Base-by-base conservation (phyloP, 75 land plant species). In the Pseudotsuga menziesii region DNA sequence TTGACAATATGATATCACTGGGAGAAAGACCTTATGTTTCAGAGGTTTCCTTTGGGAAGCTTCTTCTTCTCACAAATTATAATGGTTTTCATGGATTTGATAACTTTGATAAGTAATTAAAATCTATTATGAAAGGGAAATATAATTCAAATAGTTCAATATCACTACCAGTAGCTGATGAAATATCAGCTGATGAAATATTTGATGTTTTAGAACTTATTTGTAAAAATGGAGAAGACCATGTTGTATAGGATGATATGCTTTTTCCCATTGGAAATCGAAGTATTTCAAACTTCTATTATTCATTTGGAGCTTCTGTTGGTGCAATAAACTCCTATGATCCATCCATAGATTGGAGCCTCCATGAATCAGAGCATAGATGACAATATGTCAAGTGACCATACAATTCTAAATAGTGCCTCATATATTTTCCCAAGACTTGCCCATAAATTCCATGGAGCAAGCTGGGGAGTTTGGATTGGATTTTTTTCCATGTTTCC, bases 341-440 rank as follows among this genome's bases (percentile, higher is more conserved):
- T 67, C n/a, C 86, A 56, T 48, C 36, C 56, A 73, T 35, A 56
- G 76, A 76, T 79, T 76, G 73, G 5, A 57, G 55, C 25, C 56
- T 80, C 13, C 78, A 82, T 1, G 39, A 79, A 73, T 39, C 81
- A 82, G 32, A 77, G 20, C 35, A 75, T 85, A 64, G 84, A 86
- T 77, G 89, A 83, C 39, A 73, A 39, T 73, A 39, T 76, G 7
- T 88, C 87, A 57, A 81, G 82, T 56, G 80, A 72, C 62, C 81
- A 85, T 56, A 77, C 83, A 61, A 1, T 29, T 29, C 32, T 29
- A 29, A 0, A 29, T 26, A 61, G 80, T 48, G 75, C 85, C 58
- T 79, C 85, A 39, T 93, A 92, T 79, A n/a, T 91, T 91, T 78
- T 82, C 90, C 74, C 52, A 79, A 25, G 87, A 72, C 2, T 81